Evolutionary conservation across 2,329 filamentous ascomycete genomes (phyloP), one percentile per base, ranked within the genome.

Genomic region (Hymenoscyphus fructigenus): DNA sequence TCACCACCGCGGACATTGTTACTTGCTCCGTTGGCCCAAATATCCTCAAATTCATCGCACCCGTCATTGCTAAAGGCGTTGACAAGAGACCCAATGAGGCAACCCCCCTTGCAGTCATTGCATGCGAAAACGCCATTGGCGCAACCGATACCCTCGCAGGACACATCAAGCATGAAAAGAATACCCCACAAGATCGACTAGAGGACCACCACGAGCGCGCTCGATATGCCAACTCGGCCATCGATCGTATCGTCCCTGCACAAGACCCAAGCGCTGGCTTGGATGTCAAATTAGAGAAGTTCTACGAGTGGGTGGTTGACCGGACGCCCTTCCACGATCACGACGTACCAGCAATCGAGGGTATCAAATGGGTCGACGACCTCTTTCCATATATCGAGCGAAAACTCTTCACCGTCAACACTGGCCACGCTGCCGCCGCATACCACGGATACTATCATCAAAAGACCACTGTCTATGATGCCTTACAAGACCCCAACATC

Each of bases 351-450:
- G 80, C 86, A 20, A 94, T 99, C 75, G 79, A 95, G 70, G 94
- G 93, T 66, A 89, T 98, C 77, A 91, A 96, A 81, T 97, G 92
- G 88, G 95, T 98, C 66, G 88, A 92, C 69, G 85, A 98, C 80
- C 87, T 99, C 34, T 85, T 89, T 76, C 95, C 95, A 65, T 99
- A 94, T 82, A 98, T 99, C 75, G 95, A 99, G 88, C 93, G 95
- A 79, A 99, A 99, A 86, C 89, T 99, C 70, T 99, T 93, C 85
- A 99, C 95, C 26, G 94, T 99, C 85, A 99, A 99, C 86, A 99
- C 95, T 26, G 91, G 93, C 63, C 95, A 99, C 77, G 95, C 95
- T 66, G 96, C 94, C 7, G 93, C 93, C 23, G 94, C 95, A 66
- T 98, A 98, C 85, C 93, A 95, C 79, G 94, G 93, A 63, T 91